Base-by-base conservation (phyloP, 257 asterid genomes). In the Anisodus tanguticus region DNA sequence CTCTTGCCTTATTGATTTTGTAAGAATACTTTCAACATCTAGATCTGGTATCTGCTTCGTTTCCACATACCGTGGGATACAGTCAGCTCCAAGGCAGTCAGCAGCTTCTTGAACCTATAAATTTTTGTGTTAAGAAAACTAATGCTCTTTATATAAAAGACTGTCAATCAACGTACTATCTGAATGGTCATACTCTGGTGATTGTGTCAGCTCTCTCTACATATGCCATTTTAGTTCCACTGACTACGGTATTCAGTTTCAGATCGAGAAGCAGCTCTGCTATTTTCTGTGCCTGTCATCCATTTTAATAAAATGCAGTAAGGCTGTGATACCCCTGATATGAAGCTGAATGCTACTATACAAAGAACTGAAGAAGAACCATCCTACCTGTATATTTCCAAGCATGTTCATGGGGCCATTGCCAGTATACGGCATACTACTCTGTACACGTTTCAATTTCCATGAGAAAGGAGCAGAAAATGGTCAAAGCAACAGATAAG, bases 61-160 rank as follows among this genome's bases (percentile, higher is more conserved):
- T 83, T 94, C 97, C 70, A 92, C 94, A 81, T 90, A 89, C 64
- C 95, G 95, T 5, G 98, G 94, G 55, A 90, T 87, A 85, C 94
- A 90, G 76, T 95, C 98, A 39, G 98, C 97, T 43, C 97, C 95
- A 80, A 94, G 90, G 91, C 97, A 93, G 85, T 94, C 96, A 35
- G 98, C 99, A 77, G 99, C 98, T 88, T 94, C 98, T 94, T 93
- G 99, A 85, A 96, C 93, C 98, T 95, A 88, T 54, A 82, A 22
- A 72, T 77, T 81, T 9, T 82, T 81, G 76, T 54, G 55, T 22
- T 13, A 51, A 79, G 62, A 41, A 45, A 49, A 39, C 31, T 16
- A 68, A 79, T 39, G 11, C 19, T 59, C 19, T 37, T 51, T 26
- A 2, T 22, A 79, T n/a, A 55, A 8, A 82, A 6, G 39, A 72